Percentiles rank a stretch among this genome's conserved stretches.
Conservation (phyloP, 179 eudicot species). For the Silene vulgaris region DNA sequence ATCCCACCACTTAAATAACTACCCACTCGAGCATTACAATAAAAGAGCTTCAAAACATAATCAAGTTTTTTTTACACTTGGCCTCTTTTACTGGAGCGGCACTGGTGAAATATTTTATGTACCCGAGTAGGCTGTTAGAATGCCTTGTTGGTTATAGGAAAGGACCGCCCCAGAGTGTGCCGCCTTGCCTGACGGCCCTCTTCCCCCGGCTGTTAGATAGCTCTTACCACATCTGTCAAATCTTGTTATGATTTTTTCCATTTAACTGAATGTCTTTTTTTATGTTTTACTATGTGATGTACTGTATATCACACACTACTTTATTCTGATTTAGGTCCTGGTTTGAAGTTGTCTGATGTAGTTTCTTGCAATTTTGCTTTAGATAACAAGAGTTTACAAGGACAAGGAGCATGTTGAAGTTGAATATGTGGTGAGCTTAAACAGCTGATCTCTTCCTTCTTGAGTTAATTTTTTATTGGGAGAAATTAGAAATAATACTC, state of each 20-base stretch:
- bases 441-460: background rate
- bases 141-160: no score
- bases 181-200: background rate
- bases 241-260: background rate
- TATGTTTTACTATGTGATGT: background rate
- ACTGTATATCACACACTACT: background rate
- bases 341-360: conserved; percentile 15
- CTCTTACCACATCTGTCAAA: background rate
- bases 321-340: background rate
- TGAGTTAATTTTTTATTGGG: background rate
- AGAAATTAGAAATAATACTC: background rate
- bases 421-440: conserved; percentile 67
- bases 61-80: no score
- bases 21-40: no score
- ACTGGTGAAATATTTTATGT: no score
- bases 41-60: no score
- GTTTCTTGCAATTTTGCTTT: conserved; percentile 14
- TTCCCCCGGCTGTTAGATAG: background rate
- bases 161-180: background rate
- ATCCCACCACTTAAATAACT: no score
- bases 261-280: background rate
- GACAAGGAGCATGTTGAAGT: conserved; percentile 86
- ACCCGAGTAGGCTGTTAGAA: no score
- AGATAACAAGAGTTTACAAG: conserved; percentile 90
- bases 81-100: no score